Evolutionary conservation across 2,329 filamentous ascomycete species (phyloP).

Genomic region (Clarireedia monteithiana): DNA sequence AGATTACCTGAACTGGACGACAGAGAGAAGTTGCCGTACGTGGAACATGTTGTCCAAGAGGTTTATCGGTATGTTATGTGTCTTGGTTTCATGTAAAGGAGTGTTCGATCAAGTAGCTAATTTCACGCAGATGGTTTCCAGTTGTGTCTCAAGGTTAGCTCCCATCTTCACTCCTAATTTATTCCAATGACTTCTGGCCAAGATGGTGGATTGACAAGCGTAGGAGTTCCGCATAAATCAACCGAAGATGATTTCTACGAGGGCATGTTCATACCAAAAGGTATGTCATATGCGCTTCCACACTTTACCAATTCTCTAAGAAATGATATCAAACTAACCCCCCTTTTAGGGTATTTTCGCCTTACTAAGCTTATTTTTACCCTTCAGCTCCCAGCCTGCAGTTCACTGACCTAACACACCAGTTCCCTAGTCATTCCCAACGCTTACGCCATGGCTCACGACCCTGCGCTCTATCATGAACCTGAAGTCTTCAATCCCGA

Average conservation of each 20-base stretch:
- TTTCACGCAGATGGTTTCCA: conserved; percentile 33
- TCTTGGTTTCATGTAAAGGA: background rate
- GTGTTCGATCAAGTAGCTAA: background rate
- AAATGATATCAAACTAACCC: too few relatives aligned
- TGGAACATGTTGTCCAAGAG: conserved; percentile 40
- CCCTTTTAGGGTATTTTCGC: background rate
- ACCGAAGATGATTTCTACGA: conserved; percentile 48
- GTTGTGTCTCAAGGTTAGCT: conserved; percentile 17
- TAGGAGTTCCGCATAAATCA: conserved; percentile 38
- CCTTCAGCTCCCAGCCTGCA: background rate
- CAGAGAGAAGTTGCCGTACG: conserved; percentile 34
- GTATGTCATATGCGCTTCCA: background rate
- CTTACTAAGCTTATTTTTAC: background rate
- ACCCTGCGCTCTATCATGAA: conserved; percentile 34
- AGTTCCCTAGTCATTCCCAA: conserved; percentile 32
- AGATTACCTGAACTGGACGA: conserved; percentile 27
- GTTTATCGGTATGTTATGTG: conserved; percentile 23
- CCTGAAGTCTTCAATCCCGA: conserved; percentile 40
- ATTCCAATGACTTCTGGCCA: background rate
- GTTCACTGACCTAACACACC: background rate
- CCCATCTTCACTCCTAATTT: background rate
- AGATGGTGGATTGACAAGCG: background rate
- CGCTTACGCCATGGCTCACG: conserved; percentile 48
- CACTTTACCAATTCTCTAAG: background rate
- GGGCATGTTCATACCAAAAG: conserved; percentile 46